Evolutionary conservation across 1,284 basidiomycete genomes (phyloP).

Genomic region (Dichomitus squalens): DNA sequence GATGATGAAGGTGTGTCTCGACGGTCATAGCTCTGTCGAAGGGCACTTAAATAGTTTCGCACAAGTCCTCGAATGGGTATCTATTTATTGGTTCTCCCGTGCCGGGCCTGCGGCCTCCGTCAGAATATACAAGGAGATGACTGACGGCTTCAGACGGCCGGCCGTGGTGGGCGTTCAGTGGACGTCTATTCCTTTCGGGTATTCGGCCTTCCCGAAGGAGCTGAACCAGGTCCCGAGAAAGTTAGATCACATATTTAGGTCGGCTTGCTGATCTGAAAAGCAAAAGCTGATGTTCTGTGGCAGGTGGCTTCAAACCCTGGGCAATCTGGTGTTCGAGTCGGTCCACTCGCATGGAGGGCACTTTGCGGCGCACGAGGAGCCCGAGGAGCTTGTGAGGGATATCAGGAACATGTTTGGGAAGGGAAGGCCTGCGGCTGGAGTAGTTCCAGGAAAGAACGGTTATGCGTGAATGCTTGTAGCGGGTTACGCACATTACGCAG

Average conservation of each 20-base stretch:
- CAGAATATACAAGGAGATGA: constrained; percentile 42
- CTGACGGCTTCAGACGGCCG: not conserved
- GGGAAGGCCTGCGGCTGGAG: constrained; percentile 24
- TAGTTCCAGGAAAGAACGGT: constrained; percentile 19
- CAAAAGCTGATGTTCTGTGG: not conserved
- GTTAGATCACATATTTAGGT: constrained; percentile 19
- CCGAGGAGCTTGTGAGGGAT: constrained; percentile 30
- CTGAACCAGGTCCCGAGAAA: constrained; percentile 25
- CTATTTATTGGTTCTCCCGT: constrained; percentile 22
- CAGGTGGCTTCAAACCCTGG: constrained; percentile 28
- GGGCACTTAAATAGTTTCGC: too few relatives aligned
- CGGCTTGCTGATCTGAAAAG: too few relatives aligned
- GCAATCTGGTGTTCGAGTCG: constrained; percentile 31
- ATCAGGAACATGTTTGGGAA: constrained; percentile 31
- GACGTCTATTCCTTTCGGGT: constrained; percentile 34
- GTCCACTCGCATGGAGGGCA: constrained; percentile 33
- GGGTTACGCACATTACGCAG: too few relatives aligned
- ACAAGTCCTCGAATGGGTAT: constrained; percentile 16
- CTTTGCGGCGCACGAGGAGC: constrained; percentile 35
- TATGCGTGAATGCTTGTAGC: too few relatives aligned
- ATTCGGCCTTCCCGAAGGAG: constrained; percentile 38
- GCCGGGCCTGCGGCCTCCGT: constrained; percentile 40
- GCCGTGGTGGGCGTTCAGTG: not conserved
- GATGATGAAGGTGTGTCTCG: constrained; percentile 47
- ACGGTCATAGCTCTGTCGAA: too few relatives aligned